Percentiles rank a stretch among this genome's conserved stretches.
Evolutionary conservation across 1,139 yeast species (phyloP).

Genomic region (Pichia cactophila): DNA sequence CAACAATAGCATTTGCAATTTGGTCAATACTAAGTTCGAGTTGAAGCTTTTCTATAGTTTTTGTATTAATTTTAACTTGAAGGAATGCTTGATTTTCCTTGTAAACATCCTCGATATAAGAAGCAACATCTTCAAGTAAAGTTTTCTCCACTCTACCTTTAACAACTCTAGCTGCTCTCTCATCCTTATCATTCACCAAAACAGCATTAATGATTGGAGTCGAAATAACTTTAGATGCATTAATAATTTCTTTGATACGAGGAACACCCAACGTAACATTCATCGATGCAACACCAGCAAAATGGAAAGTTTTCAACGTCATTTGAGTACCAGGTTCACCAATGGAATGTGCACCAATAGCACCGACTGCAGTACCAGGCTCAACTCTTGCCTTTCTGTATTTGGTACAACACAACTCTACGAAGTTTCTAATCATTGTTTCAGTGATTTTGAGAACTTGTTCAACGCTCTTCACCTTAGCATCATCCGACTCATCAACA

Average conservation of each 20-base stretch:
- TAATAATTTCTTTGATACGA: constrained; percentile 93
- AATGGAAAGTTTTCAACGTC: constrained; percentile 98
- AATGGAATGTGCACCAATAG: constrained; percentile 97
- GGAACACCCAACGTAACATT: constrained; percentile 98
- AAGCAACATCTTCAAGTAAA: constrained; percentile 75
- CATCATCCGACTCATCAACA: constrained; percentile 25
- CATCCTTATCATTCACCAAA: constrained; percentile 87
- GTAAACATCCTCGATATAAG: constrained; percentile 88
- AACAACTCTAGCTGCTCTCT: constrained; percentile 96
- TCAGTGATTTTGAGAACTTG: constrained; percentile 71
- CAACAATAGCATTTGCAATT: constrained; percentile 73
- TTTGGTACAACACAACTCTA: constrained; percentile 71
- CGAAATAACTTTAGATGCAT: constrained; percentile 90
- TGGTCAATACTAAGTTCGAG: constrained; percentile 81
- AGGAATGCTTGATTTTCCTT: constrained; percentile 71
- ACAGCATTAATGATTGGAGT: constrained; percentile 97
- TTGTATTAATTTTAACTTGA: constrained; percentile 73
- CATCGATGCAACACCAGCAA: constrained; percentile 99
- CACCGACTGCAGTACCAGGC: constrained; percentile 99
- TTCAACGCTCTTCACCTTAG: constrained; percentile 45
- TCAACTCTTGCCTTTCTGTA: constrained; percentile 90
- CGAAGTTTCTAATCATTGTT: constrained; percentile 54
- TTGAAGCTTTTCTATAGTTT: constrained; percentile 83
- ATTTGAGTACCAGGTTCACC: constrained; percentile 99
- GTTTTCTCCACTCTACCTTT: constrained; percentile 97